Evolutionary conservation across 352 stramenopile genomes (phyloP), one percentile per base, ranked within the genome.

Genomic region (Phytophthora colocasiae): DNA sequence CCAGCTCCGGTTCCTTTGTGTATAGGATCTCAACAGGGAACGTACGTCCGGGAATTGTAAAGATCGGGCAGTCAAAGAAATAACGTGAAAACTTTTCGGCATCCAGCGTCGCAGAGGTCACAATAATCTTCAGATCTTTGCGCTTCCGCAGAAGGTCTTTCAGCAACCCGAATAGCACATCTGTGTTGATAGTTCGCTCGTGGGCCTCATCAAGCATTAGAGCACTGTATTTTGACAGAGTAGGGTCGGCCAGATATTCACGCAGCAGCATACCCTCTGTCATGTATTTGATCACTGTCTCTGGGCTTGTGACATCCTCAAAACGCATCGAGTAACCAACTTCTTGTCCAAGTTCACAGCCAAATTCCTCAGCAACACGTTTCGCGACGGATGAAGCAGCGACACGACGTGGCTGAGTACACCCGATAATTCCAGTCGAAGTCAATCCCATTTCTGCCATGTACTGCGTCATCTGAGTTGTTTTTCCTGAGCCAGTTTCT

Each of bases 221-320:
- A 4, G 93, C 95, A 22, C 83, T 90, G 72, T 98, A 98, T 57
- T 97, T 91, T n/a, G 85, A 94, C 19, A 99, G 78, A 48, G 97
- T 90, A 27, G 95, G 86, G 81, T 99, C 98, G 5, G 95, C 94
- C 12, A 99, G 81, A 73, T 99, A 99, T 77, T 99, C 98, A 66
- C 98, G 90, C 80, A 99, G 90, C 1, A 99, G 77, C 97, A 99
- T 99, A 80, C 98, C 98, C 81, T 99, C 98, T 2, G 97, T 99
- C 97, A 99, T 99, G 78, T 99, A 99, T 83, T 99, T 99, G 71
- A 99, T 99, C 50, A 98, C 90, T 1, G 97, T 99, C 55, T 98
- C 84, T 2, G 81, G 73, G n/a, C 73, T 89, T 5, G 89, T 94
- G 17, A 89, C 88, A 61, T 95, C 88, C 45, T 96, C 85, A 39